Percentiles rank a stretch among this genome's conserved stretches.
phyloP scores from a whole-genome alignment of 257 asterid genomes.

The Solanum dulcamara region DNA sequence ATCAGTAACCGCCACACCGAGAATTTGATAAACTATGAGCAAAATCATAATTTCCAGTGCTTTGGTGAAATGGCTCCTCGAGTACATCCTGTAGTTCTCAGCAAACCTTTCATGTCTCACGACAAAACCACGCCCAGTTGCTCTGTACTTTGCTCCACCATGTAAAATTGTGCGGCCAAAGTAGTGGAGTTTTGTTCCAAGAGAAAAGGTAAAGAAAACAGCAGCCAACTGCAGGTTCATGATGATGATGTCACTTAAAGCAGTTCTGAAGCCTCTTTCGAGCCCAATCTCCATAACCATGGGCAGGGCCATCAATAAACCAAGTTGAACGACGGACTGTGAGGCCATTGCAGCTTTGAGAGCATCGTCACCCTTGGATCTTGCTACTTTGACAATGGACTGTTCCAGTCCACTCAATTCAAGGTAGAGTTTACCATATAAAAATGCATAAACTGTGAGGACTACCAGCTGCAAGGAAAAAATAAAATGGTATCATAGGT shows the following conservation, averaged over 20 bases:
- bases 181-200: slow-evolving; percentile 91
- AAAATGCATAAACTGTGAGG: slow-evolving; percentile 76
- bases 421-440: slow-evolving; percentile 85
- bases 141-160: slow-evolving; percentile 94
- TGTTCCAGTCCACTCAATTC: slow-evolving; percentile 80
- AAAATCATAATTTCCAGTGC: slow-evolving; percentile 66
- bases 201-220: slow-evolving; percentile 89
- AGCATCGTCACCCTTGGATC: slow-evolving; percentile 56
- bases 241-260: slow-evolving; percentile 62
- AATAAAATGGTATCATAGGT: neutral
- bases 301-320: slow-evolving; percentile 78
- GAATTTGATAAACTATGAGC: slow-evolving; percentile 52
- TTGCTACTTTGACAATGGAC: slow-evolving; percentile 56
- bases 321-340: slow-evolving; percentile 85
- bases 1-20: slow-evolving; percentile 36
- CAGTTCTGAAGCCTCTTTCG: slow-evolving; percentile 86
- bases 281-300: slow-evolving; percentile 98
- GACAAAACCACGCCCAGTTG: slow-evolving; percentile 98
- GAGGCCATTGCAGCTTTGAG: slow-evolving; percentile 80
- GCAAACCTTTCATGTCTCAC: slow-evolving; percentile 87
- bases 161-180: slow-evolving; percentile 86
- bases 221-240: slow-evolving; percentile 93
- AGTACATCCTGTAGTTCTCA: slow-evolving; percentile 91
- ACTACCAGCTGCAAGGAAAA: slow-evolving; percentile 62
- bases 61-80: slow-evolving; percentile 87